phyloP scores from a whole-genome alignment of 345 rosid species.

The Garcia nutans region DNA sequence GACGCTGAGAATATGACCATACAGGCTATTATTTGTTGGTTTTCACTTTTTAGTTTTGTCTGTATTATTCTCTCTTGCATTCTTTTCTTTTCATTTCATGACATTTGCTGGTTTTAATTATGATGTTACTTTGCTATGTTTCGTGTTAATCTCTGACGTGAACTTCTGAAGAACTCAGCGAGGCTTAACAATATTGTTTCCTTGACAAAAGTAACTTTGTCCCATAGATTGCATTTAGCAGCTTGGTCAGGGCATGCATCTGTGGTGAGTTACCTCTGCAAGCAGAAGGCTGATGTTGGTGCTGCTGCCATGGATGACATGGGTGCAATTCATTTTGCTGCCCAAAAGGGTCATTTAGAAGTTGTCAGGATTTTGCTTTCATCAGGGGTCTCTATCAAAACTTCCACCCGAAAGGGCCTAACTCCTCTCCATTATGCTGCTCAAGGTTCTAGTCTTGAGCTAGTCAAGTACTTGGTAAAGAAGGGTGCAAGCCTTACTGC shows the following conservation, averaged over 20 bases:
- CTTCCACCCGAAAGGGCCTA: constrained; percentile 76
- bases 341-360: constrained; percentile 92
- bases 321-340: constrained; percentile 96
- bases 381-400: constrained; percentile 63
- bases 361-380: constrained; percentile 58
- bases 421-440: constrained; percentile 90
- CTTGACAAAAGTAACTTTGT: constrained; percentile 42
- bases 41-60: background rate
- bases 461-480: constrained; percentile 66
- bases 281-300: constrained; percentile 88
- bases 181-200: constrained; percentile 17
- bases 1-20: background rate
- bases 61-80: no score
- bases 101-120: background rate
- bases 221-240: constrained; percentile 76
- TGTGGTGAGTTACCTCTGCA: constrained; percentile 78
- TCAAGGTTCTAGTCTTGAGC: constrained; percentile 81
- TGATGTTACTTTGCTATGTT: background rate
- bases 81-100: background rate
- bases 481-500: constrained; percentile 66
- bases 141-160: background rate
- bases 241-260: constrained; percentile 91
- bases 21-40: background rate
- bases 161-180: background rate
- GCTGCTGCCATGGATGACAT: constrained; percentile 98